A percentile compares a stretch with the other conserved stretches of the same genome.
Evolutionary conservation across 495 filamentous ascomycete species (phyloP).

Genomic region (Penicillium maclennaniae): DNA sequence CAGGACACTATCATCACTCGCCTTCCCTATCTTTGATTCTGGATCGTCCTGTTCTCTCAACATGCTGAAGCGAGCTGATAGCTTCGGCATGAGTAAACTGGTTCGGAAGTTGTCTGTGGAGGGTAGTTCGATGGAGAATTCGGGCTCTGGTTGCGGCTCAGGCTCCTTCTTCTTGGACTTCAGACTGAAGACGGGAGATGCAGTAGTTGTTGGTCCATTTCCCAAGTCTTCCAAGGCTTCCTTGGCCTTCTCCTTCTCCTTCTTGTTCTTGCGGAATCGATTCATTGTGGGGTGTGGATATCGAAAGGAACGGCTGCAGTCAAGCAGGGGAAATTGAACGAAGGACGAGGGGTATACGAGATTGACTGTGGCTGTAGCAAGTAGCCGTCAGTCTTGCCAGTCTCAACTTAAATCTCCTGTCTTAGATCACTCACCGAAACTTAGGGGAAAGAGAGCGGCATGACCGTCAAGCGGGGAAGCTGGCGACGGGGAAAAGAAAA

Average conservation of each 20-base stretch:
- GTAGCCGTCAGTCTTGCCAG: constrained; percentile 2
- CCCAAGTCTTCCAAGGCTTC: constrained; percentile 23
- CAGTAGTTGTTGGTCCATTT: constrained; percentile 6
- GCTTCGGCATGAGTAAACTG: constrained; percentile 89
- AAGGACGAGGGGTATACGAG: not conserved
- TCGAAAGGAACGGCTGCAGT: constrained; percentile 7
- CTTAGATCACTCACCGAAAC: constrained; percentile 13
- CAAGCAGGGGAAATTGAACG: not conserved
- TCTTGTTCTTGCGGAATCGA: constrained; percentile 69
- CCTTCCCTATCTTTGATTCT: constrained; percentile 79
- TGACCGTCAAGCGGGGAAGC: constrained; percentile 16
- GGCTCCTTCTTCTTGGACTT: constrained; percentile 53
- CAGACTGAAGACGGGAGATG: constrained; percentile 24
- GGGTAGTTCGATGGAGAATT: constrained; percentile 71
- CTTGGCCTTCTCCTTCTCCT: constrained; percentile 38
- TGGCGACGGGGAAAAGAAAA: constrained; percentile 3
- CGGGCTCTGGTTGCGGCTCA: constrained; percentile 58
- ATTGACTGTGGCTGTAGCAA: constrained; percentile 5
- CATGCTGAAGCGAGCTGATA: constrained; percentile 96
- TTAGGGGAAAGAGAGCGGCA: constrained; percentile 22
- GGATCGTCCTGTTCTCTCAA: constrained; percentile 90
- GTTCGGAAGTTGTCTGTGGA: constrained; percentile 91
- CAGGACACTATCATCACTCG: constrained; percentile 88
- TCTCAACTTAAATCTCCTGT: not conserved
- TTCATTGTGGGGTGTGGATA: constrained; percentile 52